Base-by-base conservation (phyloP, 116 monocot species). In the Zostera marina region DNA sequence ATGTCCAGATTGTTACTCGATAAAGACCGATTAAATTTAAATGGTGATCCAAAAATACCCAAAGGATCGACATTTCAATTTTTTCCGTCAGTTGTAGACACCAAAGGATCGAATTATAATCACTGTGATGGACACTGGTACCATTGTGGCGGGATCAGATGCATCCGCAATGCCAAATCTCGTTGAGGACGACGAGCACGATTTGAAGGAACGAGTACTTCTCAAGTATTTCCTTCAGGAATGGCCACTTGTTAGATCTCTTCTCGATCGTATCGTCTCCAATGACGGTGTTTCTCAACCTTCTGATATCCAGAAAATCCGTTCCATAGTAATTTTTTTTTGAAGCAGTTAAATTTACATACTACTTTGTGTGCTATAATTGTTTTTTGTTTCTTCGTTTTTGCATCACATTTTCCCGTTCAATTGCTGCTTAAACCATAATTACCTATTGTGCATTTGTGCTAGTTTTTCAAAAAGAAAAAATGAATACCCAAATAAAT, bases 191-290 rank as follows among this genome's bases (percentile, higher is more conserved):
- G 88, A 87, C 46, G 93, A 88, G 67, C 75, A 88, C 59, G 89
- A 88, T 47, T 71, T 85, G 41, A 89, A 89, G 70, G 96, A 98
- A 68, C 56, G 44, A 38, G 79, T 85, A 26, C 76, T 98, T 23
- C 74, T 68, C 46, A 73, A 80, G 53, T 85, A 83, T 76, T 98
- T 98, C 76, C 71, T 98, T 52, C 82, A 83, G 58, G 90, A 98
- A 61, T 89, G 96, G 90, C 60, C 71, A 54, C 52, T 83, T 54
- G 65, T 98, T 68, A 82, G 78, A 45, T 72, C 78, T 53, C 54
- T 85, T 54, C 73, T 96, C 71, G 71, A 72, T 63, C 67, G 66
- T 52, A 89, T 96, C 55, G 72, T 85, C 61, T 38, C 76, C 67
- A 63, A 63, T 60, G 75, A 53, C 61, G 77, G 82, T 68, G 72